Percentiles rank a stretch among this genome's conserved stretches.
These are phyloP conservation scores for Cordyceps tenuipes DNA, from an alignment of 2,329 filamentous ascomycete genomes.

Conservation along the genomic window DNA sequence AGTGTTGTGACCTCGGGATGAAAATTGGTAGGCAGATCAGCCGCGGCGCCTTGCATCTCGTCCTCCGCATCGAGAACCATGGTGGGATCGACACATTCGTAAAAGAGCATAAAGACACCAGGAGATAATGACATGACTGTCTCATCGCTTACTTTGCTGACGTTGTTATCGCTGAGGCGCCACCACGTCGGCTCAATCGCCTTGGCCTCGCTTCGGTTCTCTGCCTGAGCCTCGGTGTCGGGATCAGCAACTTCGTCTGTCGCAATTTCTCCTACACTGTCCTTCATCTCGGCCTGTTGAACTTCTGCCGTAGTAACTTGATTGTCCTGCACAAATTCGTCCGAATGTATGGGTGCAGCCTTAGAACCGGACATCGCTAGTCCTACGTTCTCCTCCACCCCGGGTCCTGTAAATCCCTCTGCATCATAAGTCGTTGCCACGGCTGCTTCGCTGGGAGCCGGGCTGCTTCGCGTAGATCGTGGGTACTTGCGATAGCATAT, in stretches of 20 bases:
- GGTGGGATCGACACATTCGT: slow-evolving; percentile 61
- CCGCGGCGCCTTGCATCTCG: slow-evolving; percentile 13
- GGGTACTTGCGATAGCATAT: slow-evolving; percentile 77
- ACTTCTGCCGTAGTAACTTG: neutral
- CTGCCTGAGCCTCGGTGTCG: neutral
- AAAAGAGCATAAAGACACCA: slow-evolving; percentile 96
- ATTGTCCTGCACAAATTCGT: neutral
- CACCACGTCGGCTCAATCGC: slow-evolving; percentile 43
- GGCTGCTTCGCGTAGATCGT: slow-evolving; percentile 13
- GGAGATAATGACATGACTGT: slow-evolving; percentile 61
- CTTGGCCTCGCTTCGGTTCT: neutral
- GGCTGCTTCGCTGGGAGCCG: neutral
- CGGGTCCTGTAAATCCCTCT: neutral
- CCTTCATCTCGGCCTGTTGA: neutral
- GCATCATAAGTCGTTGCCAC: neutral
- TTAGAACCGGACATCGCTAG: too few relatives aligned
- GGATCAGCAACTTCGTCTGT: neutral
- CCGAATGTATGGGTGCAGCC: neutral
- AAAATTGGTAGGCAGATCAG: neutral
- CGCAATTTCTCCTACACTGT: neutral
- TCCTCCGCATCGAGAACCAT: slow-evolving; percentile 33
- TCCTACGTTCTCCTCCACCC: neutral
- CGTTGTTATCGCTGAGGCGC: slow-evolving; percentile 82
- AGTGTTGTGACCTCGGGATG: neutral
- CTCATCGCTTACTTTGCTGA: slow-evolving; percentile 64